phyloP scores from a whole-genome alignment of 305 asterid species.

The Coffea humblotiana region DNA sequence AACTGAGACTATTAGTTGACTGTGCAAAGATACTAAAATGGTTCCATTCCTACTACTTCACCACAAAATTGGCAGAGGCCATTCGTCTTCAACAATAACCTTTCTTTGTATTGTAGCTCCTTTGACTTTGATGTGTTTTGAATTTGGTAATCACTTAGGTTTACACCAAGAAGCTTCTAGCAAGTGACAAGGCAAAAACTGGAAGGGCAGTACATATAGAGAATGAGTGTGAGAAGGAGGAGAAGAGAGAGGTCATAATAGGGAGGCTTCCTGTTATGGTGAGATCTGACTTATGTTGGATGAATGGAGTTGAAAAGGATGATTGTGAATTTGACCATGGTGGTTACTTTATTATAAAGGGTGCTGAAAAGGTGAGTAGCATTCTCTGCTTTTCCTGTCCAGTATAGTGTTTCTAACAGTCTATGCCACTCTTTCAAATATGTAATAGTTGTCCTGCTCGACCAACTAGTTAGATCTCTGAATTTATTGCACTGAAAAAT shows the following conservation, averaged over 20 bases:
- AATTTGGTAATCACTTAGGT: conserved; percentile 43
- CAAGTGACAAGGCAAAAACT: conserved; percentile 82
- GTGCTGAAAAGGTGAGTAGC: conserved; percentile 87
- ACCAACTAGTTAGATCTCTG: background rate
- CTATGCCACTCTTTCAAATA: background rate
- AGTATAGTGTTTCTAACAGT: conserved; percentile 3
- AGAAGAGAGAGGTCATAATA: conserved; percentile 34
- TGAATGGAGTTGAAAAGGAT: conserved; percentile 45
- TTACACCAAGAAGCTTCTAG: conserved; percentile 53
- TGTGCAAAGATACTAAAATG: background rate
- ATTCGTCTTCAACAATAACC: background rate
- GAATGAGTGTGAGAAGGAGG: conserved; percentile 43
- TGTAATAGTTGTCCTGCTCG: background rate
- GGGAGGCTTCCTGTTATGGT: conserved; percentile 98
- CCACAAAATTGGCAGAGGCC: background rate
- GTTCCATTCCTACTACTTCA: background rate
- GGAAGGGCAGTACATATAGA: conserved; percentile 57
- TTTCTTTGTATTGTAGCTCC: background rate
- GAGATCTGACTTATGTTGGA: conserved; percentile 75
- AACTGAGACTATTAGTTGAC: background rate
- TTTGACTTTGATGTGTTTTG: background rate
- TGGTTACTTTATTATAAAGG: conserved; percentile 91
- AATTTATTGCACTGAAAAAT: background rate
- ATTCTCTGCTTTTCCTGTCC: background rate
- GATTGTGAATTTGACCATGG: conserved; percentile 95